phyloP scores from a whole-genome alignment of 208 protist species.

The Wallacemonas sp. region DNA sequence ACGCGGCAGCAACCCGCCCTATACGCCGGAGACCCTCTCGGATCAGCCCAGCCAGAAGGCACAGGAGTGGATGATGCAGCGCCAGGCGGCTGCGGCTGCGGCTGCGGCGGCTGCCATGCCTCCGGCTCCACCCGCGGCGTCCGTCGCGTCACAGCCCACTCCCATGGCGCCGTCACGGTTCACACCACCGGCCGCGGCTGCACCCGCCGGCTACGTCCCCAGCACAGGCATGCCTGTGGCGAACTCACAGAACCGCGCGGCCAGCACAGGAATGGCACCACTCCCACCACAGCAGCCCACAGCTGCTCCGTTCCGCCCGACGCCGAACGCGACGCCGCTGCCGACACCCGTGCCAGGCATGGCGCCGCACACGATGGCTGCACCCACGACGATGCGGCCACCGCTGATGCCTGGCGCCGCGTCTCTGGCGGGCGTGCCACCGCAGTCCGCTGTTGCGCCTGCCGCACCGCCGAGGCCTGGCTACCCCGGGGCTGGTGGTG shows the following conservation, averaged over 20 bases:
- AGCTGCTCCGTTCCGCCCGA: not conserved
- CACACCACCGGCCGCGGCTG: no score
- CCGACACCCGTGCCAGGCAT: not conserved
- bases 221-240: no score
- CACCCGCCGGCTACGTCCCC: no score
- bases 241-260: no score
- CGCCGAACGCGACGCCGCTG: not conserved
- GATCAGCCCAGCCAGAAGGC: constrained; percentile 45
- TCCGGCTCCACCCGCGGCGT: no score
- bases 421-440: not conserved
- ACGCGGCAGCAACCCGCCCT: constrained; percentile 29
- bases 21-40: constrained; percentile 35
- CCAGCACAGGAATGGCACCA: no score
- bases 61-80: constrained; percentile 16
- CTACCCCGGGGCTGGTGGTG: not conserved
- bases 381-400: not conserved
- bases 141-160: no score
- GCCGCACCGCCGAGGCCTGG: constrained; percentile 20
- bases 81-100: constrained; percentile 35
- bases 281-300: no score
- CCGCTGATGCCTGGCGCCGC: constrained; percentile 9
- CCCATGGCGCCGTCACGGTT: no score
- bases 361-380: not conserved
- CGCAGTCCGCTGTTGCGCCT: not conserved
- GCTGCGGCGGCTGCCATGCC: constrained; percentile 7